Conservation (phyloP, 176 grass and related monocot genomes). For the Aechmea fasciata region DNA sequence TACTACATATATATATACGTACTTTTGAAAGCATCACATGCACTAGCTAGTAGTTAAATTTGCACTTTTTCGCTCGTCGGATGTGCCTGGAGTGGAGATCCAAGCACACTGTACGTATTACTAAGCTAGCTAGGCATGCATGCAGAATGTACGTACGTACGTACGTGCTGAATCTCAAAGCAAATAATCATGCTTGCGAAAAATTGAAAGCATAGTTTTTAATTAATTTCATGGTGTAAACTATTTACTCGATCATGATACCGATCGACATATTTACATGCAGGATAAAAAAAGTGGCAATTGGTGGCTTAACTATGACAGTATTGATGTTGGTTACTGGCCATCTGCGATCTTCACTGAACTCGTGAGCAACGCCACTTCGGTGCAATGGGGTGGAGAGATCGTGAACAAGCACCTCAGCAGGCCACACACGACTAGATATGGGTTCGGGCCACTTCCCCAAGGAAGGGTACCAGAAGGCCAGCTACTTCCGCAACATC, state of each 20-base stretch:
- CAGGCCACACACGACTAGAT: neutral
- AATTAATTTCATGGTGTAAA: neutral
- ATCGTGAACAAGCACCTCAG: neutral
- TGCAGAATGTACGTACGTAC: too few relatives aligned
- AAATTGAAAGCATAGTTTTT: too few relatives aligned
- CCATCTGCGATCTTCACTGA: neutral
- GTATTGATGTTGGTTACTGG: slow-evolving; percentile 2
- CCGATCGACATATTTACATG: neutral
- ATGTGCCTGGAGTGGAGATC: too few relatives aligned
- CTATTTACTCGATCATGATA: neutral
- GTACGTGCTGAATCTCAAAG: too few relatives aligned
- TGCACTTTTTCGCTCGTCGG: too few relatives aligned
- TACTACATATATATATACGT: too few relatives aligned
- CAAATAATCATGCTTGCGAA: too few relatives aligned
- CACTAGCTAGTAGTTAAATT: too few relatives aligned
- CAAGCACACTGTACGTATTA: too few relatives aligned
- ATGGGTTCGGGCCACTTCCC: slow-evolving; percentile 16
- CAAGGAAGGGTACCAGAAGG: neutral
- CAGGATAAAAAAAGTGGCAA: slow-evolving; percentile 6
- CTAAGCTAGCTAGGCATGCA: too few relatives aligned
- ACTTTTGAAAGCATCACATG: too few relatives aligned
- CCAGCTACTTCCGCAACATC: neutral
- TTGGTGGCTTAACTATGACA: slow-evolving; percentile 1
- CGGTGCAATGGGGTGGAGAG: slow-evolving; percentile 9
- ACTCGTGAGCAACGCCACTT: neutral